phyloP scores from a whole-genome alignment of 257 asterid species.

The Parsonsia alboflavescens region DNA sequence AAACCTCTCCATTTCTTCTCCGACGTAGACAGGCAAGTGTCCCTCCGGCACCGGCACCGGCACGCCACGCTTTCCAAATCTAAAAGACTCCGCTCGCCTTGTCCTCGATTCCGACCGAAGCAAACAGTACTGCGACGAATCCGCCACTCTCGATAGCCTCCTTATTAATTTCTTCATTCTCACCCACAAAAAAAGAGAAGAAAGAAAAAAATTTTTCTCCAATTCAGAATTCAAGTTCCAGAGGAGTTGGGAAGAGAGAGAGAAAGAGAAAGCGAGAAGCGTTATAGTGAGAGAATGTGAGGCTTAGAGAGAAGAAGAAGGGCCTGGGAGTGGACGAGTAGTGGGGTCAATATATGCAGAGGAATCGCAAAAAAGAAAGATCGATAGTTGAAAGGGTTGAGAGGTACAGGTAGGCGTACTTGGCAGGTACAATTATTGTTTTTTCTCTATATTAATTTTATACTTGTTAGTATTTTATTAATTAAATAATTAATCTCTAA shows the following conservation, averaged over 20 bases:
- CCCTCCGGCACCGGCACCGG: constrained; percentile 78
- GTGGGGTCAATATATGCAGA: constrained; percentile 14
- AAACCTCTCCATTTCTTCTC: constrained; percentile 89
- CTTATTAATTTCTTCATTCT: constrained; percentile 68
- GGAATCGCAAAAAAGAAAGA: constrained; percentile 22
- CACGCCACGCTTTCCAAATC: constrained; percentile 18
- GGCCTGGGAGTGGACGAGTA: background rate
- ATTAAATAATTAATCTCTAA: background rate
- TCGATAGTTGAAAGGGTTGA: constrained; percentile 19
- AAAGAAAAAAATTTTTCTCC: background rate
- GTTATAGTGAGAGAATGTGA: constrained; percentile 8
- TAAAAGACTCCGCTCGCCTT: constrained; percentile 22
- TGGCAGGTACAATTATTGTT: constrained; percentile 39
- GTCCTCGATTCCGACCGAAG: constrained; percentile 35
- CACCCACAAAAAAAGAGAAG: background rate
- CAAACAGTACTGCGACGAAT: constrained; percentile 57
- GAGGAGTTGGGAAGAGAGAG: background rate
- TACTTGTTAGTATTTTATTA: background rate
- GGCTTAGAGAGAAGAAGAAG: background rate
- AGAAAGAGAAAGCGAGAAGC: background rate
- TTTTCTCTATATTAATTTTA: background rate
- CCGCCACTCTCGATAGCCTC: constrained; percentile 59
- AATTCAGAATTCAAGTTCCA: too few relatives aligned
- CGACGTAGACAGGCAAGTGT: constrained; percentile 87
- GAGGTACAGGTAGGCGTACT: constrained; percentile 61